Evolutionary conservation across 106 monocot genomes (phyloP), one percentile per base, ranked within the genome.

Genomic region (Xerophyta viscosa): DNA sequence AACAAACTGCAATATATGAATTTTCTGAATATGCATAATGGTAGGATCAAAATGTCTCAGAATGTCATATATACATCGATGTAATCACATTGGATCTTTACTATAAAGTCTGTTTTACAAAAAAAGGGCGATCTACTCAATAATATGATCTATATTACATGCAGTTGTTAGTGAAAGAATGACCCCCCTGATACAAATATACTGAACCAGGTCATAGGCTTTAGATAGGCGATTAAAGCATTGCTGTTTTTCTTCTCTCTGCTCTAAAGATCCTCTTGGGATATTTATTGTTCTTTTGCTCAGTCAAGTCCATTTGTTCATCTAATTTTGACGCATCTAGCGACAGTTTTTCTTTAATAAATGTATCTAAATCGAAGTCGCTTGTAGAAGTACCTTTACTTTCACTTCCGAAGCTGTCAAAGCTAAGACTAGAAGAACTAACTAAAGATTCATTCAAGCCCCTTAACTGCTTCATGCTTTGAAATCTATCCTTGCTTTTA

Each of bases 361-460:
- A 96, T 55, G 76, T 63, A 69, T 96, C 96, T 50, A 96, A 61
- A 41, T 96, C 76, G 44, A 96, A 96, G 20, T 76, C 63, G 12
- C 57, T 68, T 17, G 4, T 28, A 37, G 20, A 3, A 37, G 5
- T 23, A 3, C 6, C 22, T 24, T 41, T 17, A 6, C 31, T 62
- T 61, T 39, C 17, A 31, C 11, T 39, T 39, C 24, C 11, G n/a
- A 17, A 9, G 2, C 14, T 41, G 0, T 27, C 50, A 29, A 1
- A n/a, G 44, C 63, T 17, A 8, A 17, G 13, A 3, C 1, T 10
- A 10, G 52, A 13, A 8, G 56, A 29, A 21, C 29, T 26, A 17
- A 2, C 26, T 27, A 30, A 51, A 53, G 50, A 54, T 47, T 46
- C 73, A 31, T 8, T 39, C 10, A 52, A 26, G 43, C 30, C 14